Evolutionary conservation across 2,329 filamentous ascomycete species (phyloP), one percentile per base, ranked within the genome.

Genomic region (Blastomyces parvus): DNA sequence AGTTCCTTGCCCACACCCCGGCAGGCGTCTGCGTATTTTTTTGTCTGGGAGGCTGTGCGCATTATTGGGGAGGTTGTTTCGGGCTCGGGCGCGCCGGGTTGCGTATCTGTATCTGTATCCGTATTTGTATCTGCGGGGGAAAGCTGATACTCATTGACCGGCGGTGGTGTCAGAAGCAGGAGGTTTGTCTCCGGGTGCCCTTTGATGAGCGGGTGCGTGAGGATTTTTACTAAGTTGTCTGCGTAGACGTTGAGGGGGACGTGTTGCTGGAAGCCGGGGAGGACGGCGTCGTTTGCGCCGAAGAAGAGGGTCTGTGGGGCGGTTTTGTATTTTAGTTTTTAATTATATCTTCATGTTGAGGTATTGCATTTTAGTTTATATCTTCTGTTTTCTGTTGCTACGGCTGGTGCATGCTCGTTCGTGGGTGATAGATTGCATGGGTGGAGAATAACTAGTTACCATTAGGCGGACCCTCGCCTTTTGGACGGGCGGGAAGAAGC

Each of bases 221-320:
- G 78, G 68, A 97, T 90, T 33, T 79, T 80, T 66, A 75, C 81
- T 58, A 96, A 77, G 71, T 96, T 95, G 62, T 82, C 76, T 72
- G 84, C 86, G 79, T 91, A 97, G 65, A 85, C 77, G 0, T 87
- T 82, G n/a, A 96, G 75, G 0, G 90, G 84, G 8, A 97, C 84
- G 73, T 93, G 86, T 75, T 97, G 94, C 11, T 80, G 79, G 60
- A 84, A 86, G 46, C 83, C 78, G 3, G 85, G 83, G 3, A 95
- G 74, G 62, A 86, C 86, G 3, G 93, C 88, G 75, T 97, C 94
- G 73, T 99, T 97, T 69, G 94, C 90, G 22, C 94, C 94, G 65
- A 97, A 86, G 67, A 96, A 87, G 64, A 96, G 77, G 48, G 88
- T 80, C 88, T 91, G 64, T 25, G 6, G n/a, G n/a, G n/a, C n/a